Percentiles rank a stretch among this genome's conserved stretches.
These are phyloP conservation scores for Tetrapyrgos nigripes DNA, from an alignment of 1,284 basidiomycete genomes.

Conservation along the genomic window DNA sequence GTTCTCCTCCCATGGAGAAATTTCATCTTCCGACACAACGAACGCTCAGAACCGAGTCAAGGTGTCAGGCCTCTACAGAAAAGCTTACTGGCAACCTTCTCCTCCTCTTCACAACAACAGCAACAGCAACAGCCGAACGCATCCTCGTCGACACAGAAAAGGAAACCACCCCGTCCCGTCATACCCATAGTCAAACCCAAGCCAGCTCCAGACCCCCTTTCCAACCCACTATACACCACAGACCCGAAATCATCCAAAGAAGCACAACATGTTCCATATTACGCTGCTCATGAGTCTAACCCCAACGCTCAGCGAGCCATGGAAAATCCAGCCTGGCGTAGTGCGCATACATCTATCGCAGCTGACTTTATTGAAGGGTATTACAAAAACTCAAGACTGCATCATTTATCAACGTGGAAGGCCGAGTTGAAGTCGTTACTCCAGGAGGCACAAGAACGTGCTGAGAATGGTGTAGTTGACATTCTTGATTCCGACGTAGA, in stretches of 20 bases:
- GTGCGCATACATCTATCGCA: constrained; percentile 85
- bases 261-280: constrained; percentile 56
- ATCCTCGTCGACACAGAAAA: background rate
- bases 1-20: constrained; percentile 80
- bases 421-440: constrained; percentile 87
- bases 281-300: constrained; percentile 73
- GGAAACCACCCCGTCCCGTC: background rate
- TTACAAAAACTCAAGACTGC: constrained; percentile 91
- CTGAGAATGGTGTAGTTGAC: constrained; percentile 48
- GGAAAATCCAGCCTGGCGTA: constrained; percentile 84
- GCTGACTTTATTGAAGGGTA: constrained; percentile 89
- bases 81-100: constrained; percentile 31
- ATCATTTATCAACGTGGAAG: constrained; percentile 94
- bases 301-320: constrained; percentile 76
- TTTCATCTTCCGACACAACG: constrained; percentile 60
- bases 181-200: background rate
- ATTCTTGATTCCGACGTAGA: constrained; percentile 8
- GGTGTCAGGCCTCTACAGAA: constrained; percentile 48
- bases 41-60: constrained; percentile 54
- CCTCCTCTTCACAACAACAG: background rate
- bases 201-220: background rate
- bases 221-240: constrained; percentile 44
- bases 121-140: background rate
- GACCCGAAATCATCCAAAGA: constrained; percentile 49
- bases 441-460: constrained; percentile 76